Evolutionary conservation across 495 filamentous ascomycete species (phyloP).

Genomic region (Penicillium alfredii): DNA sequence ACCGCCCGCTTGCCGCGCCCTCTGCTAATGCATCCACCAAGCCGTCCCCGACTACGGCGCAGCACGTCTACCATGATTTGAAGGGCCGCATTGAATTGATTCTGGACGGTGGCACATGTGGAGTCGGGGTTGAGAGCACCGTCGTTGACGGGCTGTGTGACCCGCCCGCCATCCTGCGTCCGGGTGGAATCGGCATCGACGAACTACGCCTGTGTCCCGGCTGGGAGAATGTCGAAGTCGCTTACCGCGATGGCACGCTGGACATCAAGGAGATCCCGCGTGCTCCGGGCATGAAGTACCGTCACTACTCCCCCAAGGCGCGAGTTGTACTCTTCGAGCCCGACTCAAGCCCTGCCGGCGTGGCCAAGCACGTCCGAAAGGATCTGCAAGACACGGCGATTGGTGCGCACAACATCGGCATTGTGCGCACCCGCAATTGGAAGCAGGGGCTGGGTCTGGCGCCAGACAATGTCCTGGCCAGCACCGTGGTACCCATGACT

Average conservation of each 20-base stretch:
- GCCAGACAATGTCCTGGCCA: constrained; percentile 21
- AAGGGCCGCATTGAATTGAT: constrained; percentile 80
- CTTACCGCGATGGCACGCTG: constrained; percentile 59
- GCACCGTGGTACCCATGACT: constrained; percentile 19
- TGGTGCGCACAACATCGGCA: constrained; percentile 39
- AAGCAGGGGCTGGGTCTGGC: constrained; percentile 27
- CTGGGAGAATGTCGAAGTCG: constrained; percentile 72
- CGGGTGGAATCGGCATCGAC: constrained; percentile 88
- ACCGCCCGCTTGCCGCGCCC: constrained; percentile 81
- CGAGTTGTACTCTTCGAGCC: constrained; percentile 76
- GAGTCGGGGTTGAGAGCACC: constrained; percentile 91
- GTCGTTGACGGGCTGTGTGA: constrained; percentile 83
- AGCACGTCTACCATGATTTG: constrained; percentile 83
- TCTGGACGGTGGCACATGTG: constrained; percentile 79
- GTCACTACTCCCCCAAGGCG: constrained; percentile 92
- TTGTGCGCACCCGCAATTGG: constrained; percentile 45
- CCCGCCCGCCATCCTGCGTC: constrained; percentile 77
- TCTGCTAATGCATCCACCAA: constrained; percentile 92
- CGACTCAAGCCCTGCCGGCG: constrained; percentile 28
- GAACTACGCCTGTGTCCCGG: constrained; percentile 65
- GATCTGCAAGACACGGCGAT: constrained; percentile 34
- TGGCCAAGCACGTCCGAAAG: constrained; percentile 28
- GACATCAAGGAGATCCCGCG: constrained; percentile 53
- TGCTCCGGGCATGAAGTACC: constrained; percentile 98
- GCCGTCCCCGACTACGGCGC: constrained; percentile 82